Conservation (phyloP, 768 basidiomycete species). For the Coprinopsis sp. region DNA sequence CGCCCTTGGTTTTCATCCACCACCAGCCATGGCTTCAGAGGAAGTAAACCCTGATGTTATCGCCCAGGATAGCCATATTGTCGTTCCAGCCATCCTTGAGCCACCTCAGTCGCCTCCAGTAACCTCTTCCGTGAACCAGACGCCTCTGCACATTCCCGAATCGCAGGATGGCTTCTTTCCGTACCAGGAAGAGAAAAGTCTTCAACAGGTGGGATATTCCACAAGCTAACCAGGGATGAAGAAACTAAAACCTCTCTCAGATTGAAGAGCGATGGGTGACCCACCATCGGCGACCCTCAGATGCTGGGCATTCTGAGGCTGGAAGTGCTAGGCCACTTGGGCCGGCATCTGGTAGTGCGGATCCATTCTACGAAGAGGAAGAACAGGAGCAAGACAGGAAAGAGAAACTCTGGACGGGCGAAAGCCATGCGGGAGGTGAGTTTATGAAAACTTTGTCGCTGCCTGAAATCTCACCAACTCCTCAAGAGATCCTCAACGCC, state of each 20-base stretch:
- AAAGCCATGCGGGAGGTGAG: slow-evolving; percentile 26
- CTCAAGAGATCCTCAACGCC: slow-evolving; percentile 30
- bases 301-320: slow-evolving; percentile 38
- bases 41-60: neutral
- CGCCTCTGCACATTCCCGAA: slow-evolving; percentile 45
- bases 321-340: slow-evolving; percentile 30
- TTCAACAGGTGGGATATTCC: slow-evolving; percentile 57
- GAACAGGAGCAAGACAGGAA: slow-evolving; percentile 25
- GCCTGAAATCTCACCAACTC: neutral
- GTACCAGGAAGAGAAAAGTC: slow-evolving; percentile 72
- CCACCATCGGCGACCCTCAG: slow-evolving; percentile 60
- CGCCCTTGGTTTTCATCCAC: too few relatives aligned
- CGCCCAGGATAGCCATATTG: neutral
- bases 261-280: slow-evolving; percentile 73
- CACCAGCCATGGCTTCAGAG: too few relatives aligned
- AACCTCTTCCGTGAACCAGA: too few relatives aligned
- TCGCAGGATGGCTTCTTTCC: slow-evolving; percentile 73
- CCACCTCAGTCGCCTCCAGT: too few relatives aligned
- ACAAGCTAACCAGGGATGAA: neutral
- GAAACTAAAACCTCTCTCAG: slow-evolving; percentile 29
- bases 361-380: slow-evolving; percentile 29
- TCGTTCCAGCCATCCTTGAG: neutral
- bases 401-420: slow-evolving; percentile 16
- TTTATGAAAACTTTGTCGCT: neutral
- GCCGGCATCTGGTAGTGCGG: slow-evolving; percentile 18